Percentiles rank a stretch among this genome's conserved stretches.
phyloP scores from a whole-genome alignment of 2,329 filamentous ascomycete species.

The Colletotrichum sojae region DNA sequence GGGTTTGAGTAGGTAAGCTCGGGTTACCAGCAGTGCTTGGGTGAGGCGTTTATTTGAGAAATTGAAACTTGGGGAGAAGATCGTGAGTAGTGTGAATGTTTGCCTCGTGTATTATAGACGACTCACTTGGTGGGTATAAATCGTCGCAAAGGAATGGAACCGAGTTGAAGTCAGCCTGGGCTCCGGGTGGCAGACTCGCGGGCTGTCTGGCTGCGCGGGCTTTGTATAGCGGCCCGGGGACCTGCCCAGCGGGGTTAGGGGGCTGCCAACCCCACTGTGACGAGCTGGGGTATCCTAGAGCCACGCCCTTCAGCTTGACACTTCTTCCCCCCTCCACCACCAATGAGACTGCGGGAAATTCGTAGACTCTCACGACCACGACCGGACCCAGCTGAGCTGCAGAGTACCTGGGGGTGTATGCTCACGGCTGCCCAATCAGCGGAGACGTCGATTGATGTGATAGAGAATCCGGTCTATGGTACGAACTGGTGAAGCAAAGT shows the following conservation, averaged over 20 bases:
- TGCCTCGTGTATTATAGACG: not conserved
- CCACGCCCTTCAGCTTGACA: constrained; percentile 23
- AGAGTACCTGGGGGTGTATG: too few species aligned
- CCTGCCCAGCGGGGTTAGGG: constrained; percentile 22
- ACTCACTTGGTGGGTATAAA: not conserved
- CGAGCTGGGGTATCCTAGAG: constrained; percentile 20
- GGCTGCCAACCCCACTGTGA: constrained; percentile 8
- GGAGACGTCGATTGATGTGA: not conserved
- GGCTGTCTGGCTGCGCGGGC: constrained; percentile 15
- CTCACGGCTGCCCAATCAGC: not conserved
- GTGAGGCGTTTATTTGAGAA: too few species aligned
- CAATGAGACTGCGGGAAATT: constrained; percentile 26
- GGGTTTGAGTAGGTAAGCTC: not conserved
- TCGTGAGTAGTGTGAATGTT: not conserved
- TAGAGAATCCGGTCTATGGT: too few species aligned
- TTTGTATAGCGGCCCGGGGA: constrained; percentile 16
- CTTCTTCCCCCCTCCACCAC: constrained; percentile 19
- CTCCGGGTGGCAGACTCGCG: constrained; percentile 17
- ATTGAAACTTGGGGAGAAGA: not conserved
- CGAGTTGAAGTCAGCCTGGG: constrained; percentile 14
- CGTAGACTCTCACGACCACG: not conserved
- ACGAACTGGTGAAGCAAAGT: too few species aligned
- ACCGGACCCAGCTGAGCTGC: too few species aligned
- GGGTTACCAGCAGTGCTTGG: too few species aligned
- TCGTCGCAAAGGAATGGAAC: not conserved